Conservation (phyloP, 257 asterid species). For the Anisodus acutangulus region DNA sequence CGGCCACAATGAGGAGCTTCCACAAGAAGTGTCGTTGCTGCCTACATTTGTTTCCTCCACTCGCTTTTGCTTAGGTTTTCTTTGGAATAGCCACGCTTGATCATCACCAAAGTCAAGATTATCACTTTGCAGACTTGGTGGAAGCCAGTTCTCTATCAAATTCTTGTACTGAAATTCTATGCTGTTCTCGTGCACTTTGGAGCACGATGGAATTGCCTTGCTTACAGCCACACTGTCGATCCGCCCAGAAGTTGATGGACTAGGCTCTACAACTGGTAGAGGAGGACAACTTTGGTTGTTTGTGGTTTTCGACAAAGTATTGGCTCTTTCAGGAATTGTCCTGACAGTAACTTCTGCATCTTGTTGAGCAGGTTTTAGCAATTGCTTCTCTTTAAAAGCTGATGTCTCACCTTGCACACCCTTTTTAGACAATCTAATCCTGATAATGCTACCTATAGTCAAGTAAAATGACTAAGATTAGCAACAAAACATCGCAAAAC, state of each 20-base stretch:
- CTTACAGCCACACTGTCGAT: not conserved
- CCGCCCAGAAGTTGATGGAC: slow-evolving; percentile 25
- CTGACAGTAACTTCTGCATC: not conserved
- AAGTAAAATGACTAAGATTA: slow-evolving; percentile 10
- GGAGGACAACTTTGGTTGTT: slow-evolving; percentile 1
- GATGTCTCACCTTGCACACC: not conserved
- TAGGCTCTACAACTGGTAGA: not conserved
- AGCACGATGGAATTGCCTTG: slow-evolving; percentile 37
- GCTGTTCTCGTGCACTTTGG: slow-evolving; percentile 35
- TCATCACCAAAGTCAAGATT: slow-evolving; percentile 34
- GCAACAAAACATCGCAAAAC: not conserved
- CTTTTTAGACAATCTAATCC: slow-evolving; percentile 10
- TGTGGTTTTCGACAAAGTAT: not conserved
- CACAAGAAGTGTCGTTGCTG: slow-evolving; percentile 36
- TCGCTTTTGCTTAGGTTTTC: not conserved
- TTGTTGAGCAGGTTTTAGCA: slow-evolving; percentile 5
- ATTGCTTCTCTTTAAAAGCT: not conserved
- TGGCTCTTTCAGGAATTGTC: not conserved
- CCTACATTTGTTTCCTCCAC: slow-evolving; percentile 34
- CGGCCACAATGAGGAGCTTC: slow-evolving; percentile 47
- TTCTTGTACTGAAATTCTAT: slow-evolving; percentile 40
- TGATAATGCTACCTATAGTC: slow-evolving; percentile 28
- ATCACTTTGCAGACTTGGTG: slow-evolving; percentile 36
- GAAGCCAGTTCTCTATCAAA: slow-evolving; percentile 54
- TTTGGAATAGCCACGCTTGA: slow-evolving; percentile 59